Percentiles rank a stretch among this genome's conserved stretches.
Conservation (phyloP, 2,329 filamentous ascomycete genomes). For the Verticillium albo-atrum region DNA sequence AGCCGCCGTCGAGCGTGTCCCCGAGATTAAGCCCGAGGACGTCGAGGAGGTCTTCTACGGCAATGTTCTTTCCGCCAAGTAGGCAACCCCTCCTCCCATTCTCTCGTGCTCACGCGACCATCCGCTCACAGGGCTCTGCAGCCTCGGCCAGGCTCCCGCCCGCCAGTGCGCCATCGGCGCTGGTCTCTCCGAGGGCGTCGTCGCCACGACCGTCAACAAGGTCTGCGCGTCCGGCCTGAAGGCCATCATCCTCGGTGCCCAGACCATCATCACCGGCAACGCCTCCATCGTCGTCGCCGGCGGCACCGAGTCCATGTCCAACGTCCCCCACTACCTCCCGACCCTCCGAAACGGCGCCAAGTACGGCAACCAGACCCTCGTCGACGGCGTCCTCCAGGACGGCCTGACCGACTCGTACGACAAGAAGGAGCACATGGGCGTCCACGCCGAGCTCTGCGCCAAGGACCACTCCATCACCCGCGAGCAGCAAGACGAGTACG, state of each 20-base stretch:
- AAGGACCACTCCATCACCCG: conserved; percentile 75
- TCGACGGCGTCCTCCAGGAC: conserved; percentile 92
- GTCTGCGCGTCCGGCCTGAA: conserved; percentile 96
- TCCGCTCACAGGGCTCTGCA: conserved; percentile 30
- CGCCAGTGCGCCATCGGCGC: conserved; percentile 89
- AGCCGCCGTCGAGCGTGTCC: conserved; percentile 79
- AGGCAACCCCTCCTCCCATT: conserved; percentile 28
- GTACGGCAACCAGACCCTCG: conserved; percentile 84
- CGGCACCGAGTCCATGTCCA: conserved; percentile 98
- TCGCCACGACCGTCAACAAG: conserved; percentile 96
- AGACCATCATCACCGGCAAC: conserved; percentile 96
- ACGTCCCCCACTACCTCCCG: conserved; percentile 92
- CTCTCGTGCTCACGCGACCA: not conserved
- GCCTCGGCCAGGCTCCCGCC: conserved; percentile 92
- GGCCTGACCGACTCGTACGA: conserved; percentile 88
- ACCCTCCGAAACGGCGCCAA: conserved; percentile 83
- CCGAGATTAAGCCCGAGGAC: conserved; percentile 80
- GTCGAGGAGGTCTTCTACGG: conserved; percentile 97
- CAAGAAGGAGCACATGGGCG: conserved; percentile 94
- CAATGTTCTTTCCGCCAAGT: conserved; percentile 97
- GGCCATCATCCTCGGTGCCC: conserved; percentile 88
- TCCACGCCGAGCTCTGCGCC: conserved; percentile 89
- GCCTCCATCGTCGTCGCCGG: conserved; percentile 90
- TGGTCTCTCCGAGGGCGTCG: conserved; percentile 72
- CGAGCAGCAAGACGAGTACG: conserved; percentile 90